Base-by-base conservation (phyloP, 371 early-diverging fungal genomes). In the Rhizopus delemar region DNA sequence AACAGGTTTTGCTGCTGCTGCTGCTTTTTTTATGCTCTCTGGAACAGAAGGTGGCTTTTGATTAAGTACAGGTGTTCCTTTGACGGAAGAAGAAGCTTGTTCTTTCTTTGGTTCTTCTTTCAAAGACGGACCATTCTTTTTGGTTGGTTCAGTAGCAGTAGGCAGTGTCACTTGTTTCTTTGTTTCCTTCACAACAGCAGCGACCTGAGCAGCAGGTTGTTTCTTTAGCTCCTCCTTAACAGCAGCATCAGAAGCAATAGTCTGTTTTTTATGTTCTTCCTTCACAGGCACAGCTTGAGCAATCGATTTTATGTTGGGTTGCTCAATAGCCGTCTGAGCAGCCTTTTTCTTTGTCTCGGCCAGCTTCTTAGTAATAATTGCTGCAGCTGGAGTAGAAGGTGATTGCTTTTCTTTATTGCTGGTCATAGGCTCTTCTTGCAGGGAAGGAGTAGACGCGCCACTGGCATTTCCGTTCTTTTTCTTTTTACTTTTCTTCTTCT, bases 401-500 rank as follows among this genome's bases (percentile, higher is more conserved):
- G 46, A 6, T 13, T 60, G 46, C 41, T 60, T 48, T 38, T 41
- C 54, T 15, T 31, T 35, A 6, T 22, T 22, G 29, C 51, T 39
- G 49, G 41, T 5, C 8, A 1, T 48, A 22, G 48, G 48, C 28
- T 51, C 53, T 12, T n/a, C 33, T 3, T 49, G 33, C 8, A 57
- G 28, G 15, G 39, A 22, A 46, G 68, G 59, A 11, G 56, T 53
- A 4, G 56, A 48, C 15, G 59, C 36, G 33, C 53, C 62, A 29
- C 52, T 61, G 12, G 46, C 15, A 5, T 35, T n/a, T 22, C 22
- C 35, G 1, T 63, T 28, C 57, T 76, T 70, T 56, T 77, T 77
- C 62, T 80, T 82, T 48, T 74, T 77, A 46, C 66, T 74, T 39
- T 80, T 77, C 50, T 71, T 77, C 66, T 80, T 82, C 58, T 77